phyloP scores from a whole-genome alignment of 768 basidiomycete genomes.

The Xerocomus brunneocitrinus region DNA sequence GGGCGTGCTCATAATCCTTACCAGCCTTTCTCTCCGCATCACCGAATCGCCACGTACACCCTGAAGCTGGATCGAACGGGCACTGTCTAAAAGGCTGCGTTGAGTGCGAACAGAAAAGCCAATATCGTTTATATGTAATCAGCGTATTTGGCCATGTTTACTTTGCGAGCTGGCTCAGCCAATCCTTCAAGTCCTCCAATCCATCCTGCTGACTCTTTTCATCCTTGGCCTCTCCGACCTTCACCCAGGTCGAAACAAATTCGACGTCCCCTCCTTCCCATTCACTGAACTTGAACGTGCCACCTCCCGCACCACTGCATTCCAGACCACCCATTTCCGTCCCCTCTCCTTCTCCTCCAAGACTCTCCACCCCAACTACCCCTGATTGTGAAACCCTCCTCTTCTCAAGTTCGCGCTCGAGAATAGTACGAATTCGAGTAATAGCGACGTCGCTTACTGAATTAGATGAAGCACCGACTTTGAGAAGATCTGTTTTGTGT shows the following conservation, averaged over 20 bases:
- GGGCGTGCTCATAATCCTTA: slow-evolving; percentile 59
- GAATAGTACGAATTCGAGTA: slow-evolving; percentile 66
- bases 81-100: slow-evolving; percentile 73
- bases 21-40: slow-evolving; percentile 56
- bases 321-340: slow-evolving; percentile 73
- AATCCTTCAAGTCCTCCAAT: slow-evolving; percentile 41
- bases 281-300: slow-evolving; percentile 64
- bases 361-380: slow-evolving; percentile 65
- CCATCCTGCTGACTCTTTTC: slow-evolving; percentile 33
- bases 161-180: slow-evolving; percentile 44
- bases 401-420: slow-evolving; percentile 84
- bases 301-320: slow-evolving; percentile 49
- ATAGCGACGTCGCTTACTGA: slow-evolving; percentile 49
- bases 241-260: slow-evolving; percentile 58
- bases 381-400: slow-evolving; percentile 58
- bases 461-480: slow-evolving; percentile 34
- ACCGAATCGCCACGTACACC: slow-evolving; percentile 64
- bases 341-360: slow-evolving; percentile 64
- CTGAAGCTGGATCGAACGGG: slow-evolving; percentile 47
- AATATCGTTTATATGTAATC: slow-evolving; percentile 7
- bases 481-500: slow-evolving; percentile 74
- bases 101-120: slow-evolving; percentile 1
- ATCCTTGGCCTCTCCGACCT: slow-evolving; percentile 28
- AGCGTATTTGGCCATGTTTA: slow-evolving; percentile 29
- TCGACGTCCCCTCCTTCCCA: slow-evolving; percentile 84